phyloP scores from a whole-genome alignment of 768 basidiomycete species.

The Gloeopeniophorella convolvens region DNA sequence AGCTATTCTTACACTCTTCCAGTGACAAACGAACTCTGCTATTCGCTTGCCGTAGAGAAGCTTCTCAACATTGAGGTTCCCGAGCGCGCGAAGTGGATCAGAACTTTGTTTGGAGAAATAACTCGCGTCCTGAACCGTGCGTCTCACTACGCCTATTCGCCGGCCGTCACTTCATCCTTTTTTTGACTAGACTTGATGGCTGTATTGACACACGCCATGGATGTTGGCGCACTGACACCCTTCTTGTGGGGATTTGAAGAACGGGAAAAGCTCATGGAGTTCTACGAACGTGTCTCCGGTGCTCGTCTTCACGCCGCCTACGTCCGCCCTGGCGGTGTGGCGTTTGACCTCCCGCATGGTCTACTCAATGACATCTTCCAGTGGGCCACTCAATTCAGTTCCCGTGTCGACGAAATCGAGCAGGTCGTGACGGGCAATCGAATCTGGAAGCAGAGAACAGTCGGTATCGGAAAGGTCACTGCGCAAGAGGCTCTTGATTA shows the following conservation, averaged over 20 bases:
- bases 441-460: slow-evolving; percentile 95
- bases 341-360: slow-evolving; percentile 97
- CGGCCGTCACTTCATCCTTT: not conserved
- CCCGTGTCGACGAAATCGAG: slow-evolving; percentile 93
- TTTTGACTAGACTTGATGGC: slow-evolving; percentile 91
- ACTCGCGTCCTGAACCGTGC: slow-evolving; percentile 90
- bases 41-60: slow-evolving; percentile 96
- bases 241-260: slow-evolving; percentile 99
- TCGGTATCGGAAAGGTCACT: slow-evolving; percentile 85
- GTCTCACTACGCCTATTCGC: slow-evolving; percentile 25
- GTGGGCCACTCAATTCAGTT: slow-evolving; percentile 93
- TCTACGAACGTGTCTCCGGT: slow-evolving; percentile 98
- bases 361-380: slow-evolving; percentile 97
- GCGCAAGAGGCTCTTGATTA: slow-evolving; percentile 91
- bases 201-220: slow-evolving; percentile 90
- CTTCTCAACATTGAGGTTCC: slow-evolving; percentile 96
- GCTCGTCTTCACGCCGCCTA: slow-evolving; percentile 98
- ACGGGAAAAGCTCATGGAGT: slow-evolving; percentile 99
- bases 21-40: slow-evolving; percentile 99
- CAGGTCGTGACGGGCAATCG: slow-evolving; percentile 97
- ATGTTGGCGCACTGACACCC: slow-evolving; percentile 95
- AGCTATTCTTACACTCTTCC: not conserved
- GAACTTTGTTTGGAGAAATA: slow-evolving; percentile 94
- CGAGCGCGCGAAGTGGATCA: slow-evolving; percentile 96
- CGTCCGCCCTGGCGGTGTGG: slow-evolving; percentile 94